Base-by-base conservation (phyloP, 768 basidiomycete species). In the Baorangia bicolor region DNA sequence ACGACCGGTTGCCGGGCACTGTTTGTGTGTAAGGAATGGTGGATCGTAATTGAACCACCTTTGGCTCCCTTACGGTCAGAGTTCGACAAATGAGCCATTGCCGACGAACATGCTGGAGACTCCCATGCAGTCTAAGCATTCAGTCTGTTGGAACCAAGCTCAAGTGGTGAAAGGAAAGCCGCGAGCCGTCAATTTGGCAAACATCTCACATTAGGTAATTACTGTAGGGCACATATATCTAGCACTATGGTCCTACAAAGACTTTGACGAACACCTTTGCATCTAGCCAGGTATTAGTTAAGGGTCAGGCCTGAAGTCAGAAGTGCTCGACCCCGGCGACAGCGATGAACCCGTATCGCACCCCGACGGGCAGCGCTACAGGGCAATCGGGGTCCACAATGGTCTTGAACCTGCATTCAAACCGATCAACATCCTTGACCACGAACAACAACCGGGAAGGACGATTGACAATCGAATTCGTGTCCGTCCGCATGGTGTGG, bases 91-190 rank as follows among this genome's bases (percentile, higher is more conserved):
- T 18, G 43, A 23, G 30, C 49, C 44, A 49, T 4, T 48, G 43
- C 16, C n/a, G 49, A 5, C 11, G 37, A 46, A 30, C 42, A 37
- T 20, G 35, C 10, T 40, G 55, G 48, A 61, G n/a, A 46, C 11
- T 45, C 27, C 47, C 9, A 20, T 27, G 46, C 41, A 53, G 37
- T 51, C 39, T 31, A 23, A 57, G 20, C 62, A 63, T 64, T 21
- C 12, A 27, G 58, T 5, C 10, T 34, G 34, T 37, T 28, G 33
- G 21, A 40, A 43, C 30, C 46, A 49, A 38, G 20, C 48, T 23
- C 27, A 11, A 57, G 23, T 44, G 20, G n/a, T 41, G 13, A 23
- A 37, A 46, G n/a, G 21, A 27, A 40, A 52, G 28, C 11, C 31
- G 14, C n/a, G 23, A 16, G 16, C 4, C n/a, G 33, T 25, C 14